Conservation (phyloP, 495 filamentous ascomycete genomes). For the Neurospora sp. region DNA sequence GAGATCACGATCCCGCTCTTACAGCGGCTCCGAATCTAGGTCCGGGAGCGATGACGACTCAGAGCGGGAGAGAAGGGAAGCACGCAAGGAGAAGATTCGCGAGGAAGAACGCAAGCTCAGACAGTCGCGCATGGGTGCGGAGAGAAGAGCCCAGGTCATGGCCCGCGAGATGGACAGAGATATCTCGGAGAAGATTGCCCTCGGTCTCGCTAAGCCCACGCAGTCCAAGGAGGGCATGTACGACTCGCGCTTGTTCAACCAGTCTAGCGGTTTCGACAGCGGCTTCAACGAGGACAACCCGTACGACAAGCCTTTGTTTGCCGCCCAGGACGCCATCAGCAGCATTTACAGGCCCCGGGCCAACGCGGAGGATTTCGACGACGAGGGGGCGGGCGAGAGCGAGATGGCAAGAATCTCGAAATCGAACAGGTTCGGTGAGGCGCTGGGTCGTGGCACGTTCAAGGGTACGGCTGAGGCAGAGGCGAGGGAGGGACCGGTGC, state of each 20-base stretch:
- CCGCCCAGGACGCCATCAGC: slow-evolving; percentile 89
- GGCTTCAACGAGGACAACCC: slow-evolving; percentile 97
- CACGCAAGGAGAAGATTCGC: slow-evolving; percentile 64
- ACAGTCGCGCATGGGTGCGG: slow-evolving; percentile 91
- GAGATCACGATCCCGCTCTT: slow-evolving; percentile 40
- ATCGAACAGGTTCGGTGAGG: slow-evolving; percentile 68
- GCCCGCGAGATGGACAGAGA: slow-evolving; percentile 94
- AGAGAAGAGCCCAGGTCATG: slow-evolving; percentile 80
- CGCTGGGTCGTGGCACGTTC: slow-evolving; percentile 82
- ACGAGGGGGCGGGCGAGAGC: slow-evolving; percentile 66
- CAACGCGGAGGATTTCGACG: slow-evolving; percentile 59
- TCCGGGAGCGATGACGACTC: slow-evolving; percentile 55
- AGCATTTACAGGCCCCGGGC: slow-evolving; percentile 85
- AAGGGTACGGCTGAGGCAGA: slow-evolving; percentile 83
- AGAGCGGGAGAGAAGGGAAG: slow-evolving; percentile 64
- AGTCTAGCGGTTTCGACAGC: slow-evolving; percentile 72
- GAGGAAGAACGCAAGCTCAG: slow-evolving; percentile 84
- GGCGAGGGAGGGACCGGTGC: slow-evolving; percentile 83
- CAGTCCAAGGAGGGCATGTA: slow-evolving; percentile 87
- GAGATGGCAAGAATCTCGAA: slow-evolving; percentile 85
- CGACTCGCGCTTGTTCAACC: slow-evolving; percentile 92
- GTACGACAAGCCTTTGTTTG: slow-evolving; percentile 96
- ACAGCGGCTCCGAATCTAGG: slow-evolving; percentile 46
- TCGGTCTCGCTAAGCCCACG: slow-evolving; percentile 91
- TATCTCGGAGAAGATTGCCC: slow-evolving; percentile 93